phyloP scores from a whole-genome alignment of 768 basidiomycete genomes.

The Termitomyces titanicus region DNA sequence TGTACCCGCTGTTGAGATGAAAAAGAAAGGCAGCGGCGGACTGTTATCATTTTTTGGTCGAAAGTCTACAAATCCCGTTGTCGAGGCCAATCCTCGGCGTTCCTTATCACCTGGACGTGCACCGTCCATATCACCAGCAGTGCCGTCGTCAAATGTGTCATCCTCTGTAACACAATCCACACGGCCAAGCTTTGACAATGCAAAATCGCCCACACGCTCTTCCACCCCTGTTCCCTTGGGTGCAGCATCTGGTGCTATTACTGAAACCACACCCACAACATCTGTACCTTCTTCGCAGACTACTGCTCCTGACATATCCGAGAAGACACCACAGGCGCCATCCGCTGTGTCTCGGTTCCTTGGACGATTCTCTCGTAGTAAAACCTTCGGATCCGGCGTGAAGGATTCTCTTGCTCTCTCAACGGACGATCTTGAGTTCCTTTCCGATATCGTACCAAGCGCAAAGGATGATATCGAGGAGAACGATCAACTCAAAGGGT shows the following conservation, averaged over 20 bases:
- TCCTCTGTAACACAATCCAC: conserved; percentile 18
- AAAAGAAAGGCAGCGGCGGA: conserved; percentile 51
- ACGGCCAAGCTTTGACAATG: conserved; percentile 23
- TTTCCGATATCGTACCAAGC: conserved; percentile 66
- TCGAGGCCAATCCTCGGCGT: conserved; percentile 10
- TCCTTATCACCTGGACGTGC: conserved; percentile 12
- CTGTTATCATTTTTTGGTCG: conserved; percentile 76
- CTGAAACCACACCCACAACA: not conserved
- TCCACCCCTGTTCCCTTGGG: conserved; percentile 10
- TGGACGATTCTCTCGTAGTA: conserved; percentile 62
- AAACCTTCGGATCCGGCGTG: conserved; percentile 29
- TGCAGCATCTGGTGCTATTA: conserved; percentile 3
- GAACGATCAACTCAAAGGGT: conserved; percentile 28
- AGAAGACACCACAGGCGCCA: conserved; percentile 30
- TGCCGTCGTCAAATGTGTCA: not conserved
- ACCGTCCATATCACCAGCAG: conserved; percentile 2
- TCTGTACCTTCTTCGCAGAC: conserved; percentile 11
- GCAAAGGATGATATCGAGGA: conserved; percentile 39
- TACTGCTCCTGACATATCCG: conserved; percentile 15
- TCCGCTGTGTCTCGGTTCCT: conserved; percentile 86
- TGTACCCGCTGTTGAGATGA: conserved; percentile 29
- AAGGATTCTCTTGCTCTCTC: conserved; percentile 68
- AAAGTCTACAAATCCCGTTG: conserved; percentile 14
- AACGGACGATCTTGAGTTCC: conserved; percentile 77
- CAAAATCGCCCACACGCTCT: conserved; percentile 1